phyloP scores from a whole-genome alignment of 148 eudicot species.

The Salicornia ramosissima region DNA sequence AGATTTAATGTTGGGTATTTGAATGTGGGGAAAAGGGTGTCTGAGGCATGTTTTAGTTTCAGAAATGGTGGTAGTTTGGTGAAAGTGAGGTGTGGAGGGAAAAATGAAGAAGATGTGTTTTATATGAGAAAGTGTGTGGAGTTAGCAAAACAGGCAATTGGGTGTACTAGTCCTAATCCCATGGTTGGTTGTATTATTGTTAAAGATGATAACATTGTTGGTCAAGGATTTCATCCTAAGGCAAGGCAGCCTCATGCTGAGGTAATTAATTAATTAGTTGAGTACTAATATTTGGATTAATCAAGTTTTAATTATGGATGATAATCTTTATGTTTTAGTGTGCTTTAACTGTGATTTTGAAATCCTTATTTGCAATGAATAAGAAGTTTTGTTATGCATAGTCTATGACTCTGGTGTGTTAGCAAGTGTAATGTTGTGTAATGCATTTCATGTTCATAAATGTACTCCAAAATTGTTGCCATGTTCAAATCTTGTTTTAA shows the following conservation, averaged over 20 bases:
- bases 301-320: background rate
- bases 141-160: slow-evolving; percentile 70
- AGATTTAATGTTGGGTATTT: slow-evolving; percentile 33
- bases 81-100: slow-evolving; percentile 32
- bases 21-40: slow-evolving; percentile 31
- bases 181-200: slow-evolving; percentile 97
- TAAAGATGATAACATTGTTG: slow-evolving; percentile 77
- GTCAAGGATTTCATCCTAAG: slow-evolving; percentile 97
- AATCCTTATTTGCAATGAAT: background rate
- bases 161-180: slow-evolving; percentile 93
- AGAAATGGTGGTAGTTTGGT: slow-evolving; percentile 25
- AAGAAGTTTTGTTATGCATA: background rate
- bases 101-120: slow-evolving; percentile 45
- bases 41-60: slow-evolving; percentile 16
- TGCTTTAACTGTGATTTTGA: background rate
- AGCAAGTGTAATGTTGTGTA: background rate
- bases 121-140: slow-evolving; percentile 84
- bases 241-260: slow-evolving; percentile 99
- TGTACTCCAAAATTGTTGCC: background rate
- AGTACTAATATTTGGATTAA: background rate
- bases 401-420: background rate
- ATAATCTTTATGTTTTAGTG: background rate
- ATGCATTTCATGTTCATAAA: background rate
- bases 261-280: slow-evolving; percentile 32
- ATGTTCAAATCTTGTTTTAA: background rate